Evolutionary conservation across 2,329 filamentous ascomycete species (phyloP).

Genomic region (Hypoxylon sp.): DNA sequence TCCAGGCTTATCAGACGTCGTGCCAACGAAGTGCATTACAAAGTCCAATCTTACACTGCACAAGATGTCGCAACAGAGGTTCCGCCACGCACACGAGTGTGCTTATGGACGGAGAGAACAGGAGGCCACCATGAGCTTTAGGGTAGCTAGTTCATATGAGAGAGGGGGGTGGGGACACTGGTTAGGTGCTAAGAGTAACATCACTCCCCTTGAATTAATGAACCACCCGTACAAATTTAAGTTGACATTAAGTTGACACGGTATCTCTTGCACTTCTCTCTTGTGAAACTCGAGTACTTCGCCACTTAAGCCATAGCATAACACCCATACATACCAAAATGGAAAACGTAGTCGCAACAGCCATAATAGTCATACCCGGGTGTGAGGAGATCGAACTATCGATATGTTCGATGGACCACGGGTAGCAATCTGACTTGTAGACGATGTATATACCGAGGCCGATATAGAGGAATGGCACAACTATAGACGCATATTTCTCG

Average conservation of each 20-base stretch:
- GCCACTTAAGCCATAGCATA: background rate
- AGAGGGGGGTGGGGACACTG: too few species aligned
- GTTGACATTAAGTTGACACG: background rate
- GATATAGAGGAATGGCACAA: background rate
- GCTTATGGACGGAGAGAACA: background rate
- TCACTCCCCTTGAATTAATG: too few species aligned
- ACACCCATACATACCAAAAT: background rate
- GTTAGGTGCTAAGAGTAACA: too few species aligned
- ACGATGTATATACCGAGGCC: background rate
- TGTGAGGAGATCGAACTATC: background rate
- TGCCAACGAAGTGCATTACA: background rate
- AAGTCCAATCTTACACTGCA: background rate
- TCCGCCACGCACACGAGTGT: background rate
- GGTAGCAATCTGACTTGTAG: background rate
- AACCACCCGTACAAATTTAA: background rate
- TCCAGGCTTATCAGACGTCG: background rate
- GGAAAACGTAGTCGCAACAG: too few species aligned
- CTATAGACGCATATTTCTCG: too few species aligned
- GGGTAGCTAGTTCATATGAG: too few species aligned
- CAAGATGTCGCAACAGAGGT: background rate
- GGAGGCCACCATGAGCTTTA: background rate
- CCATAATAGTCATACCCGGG: too few species aligned
- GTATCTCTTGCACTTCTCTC: background rate
- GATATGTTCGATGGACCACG: constrained; percentile 1
- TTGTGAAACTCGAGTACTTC: background rate